Percentiles rank a stretch among this genome's conserved stretches.
Conservation (phyloP, 257 asterid species). For the Lycium barbarum region DNA sequence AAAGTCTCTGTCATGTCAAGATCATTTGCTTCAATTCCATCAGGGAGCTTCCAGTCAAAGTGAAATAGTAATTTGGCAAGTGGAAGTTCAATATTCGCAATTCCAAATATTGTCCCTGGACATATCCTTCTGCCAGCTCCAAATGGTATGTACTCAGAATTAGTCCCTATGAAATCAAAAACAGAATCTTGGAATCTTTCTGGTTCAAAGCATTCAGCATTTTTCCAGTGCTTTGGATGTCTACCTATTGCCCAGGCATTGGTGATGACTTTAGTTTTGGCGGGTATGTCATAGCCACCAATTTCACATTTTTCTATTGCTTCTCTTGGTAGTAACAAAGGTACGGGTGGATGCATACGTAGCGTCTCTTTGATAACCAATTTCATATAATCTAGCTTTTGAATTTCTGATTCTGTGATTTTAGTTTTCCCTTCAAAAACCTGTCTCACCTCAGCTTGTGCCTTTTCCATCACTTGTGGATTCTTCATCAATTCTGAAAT, state of each 20-base stretch:
- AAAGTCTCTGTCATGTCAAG: neutral
- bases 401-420: neutral
- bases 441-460: slow-evolving; percentile 1
- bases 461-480: slow-evolving; percentile 4
- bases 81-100: neutral
- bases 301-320: neutral
- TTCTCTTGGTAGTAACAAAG: slow-evolving; percentile 8
- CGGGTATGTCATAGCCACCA: neutral
- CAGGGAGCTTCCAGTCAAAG: neutral
- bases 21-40: neutral
- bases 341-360: neutral
- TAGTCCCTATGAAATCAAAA: neutral
- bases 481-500: slow-evolving; percentile 18
- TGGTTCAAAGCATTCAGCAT: neutral
- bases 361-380: slow-evolving; percentile 19
- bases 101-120: neutral
- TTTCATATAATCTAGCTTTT: slow-evolving; percentile 1
- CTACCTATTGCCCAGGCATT: neutral
- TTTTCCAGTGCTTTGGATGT: neutral
- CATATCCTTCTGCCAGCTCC: neutral
- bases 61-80: neutral
- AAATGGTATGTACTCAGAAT: neutral
- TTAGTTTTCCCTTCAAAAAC: neutral
- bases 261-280: neutral
- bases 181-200: neutral